Evolutionary conservation across 495 filamentous ascomycete species (phyloP), one percentile per base, ranked within the genome.

Genomic region (Penicillium herquei): DNA sequence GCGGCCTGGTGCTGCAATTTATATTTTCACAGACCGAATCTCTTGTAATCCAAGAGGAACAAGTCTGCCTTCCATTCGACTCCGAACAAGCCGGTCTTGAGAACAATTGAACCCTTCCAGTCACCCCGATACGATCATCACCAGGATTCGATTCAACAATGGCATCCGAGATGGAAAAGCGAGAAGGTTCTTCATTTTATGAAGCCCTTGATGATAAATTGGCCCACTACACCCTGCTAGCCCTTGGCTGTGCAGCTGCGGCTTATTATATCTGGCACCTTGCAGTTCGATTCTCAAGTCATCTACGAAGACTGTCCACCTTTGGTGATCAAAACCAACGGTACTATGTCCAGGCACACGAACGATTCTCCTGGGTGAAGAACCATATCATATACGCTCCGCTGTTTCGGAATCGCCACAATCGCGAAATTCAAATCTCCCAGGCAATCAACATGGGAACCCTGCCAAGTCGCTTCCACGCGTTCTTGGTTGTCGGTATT

Each of bases 301-400:
- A 90, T 55, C 70, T 94, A 12, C 83, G 94, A 64, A 86, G 85
- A n/a, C 72, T 97, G 50, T 73, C 85, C 30, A 88, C 83, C 55
- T 81, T 96, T 58, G 79, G 75, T 66, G 87, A 84, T 78, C 87
- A 87, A 55, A 86, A 70, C 16, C 90, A 88, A 65, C 70, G 77
- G 39, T 94, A 87, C 59, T 85, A 84, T 55, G 62, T 76, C 11
- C 62, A 62, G n/a, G 72, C 78, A 0, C 59, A 78, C 33, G 43
- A 48, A 3, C 70, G 63, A 3, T 77, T 84, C 67, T 82, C 88
- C 60, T 80, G 77, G 70, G 57, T 96, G 62, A 96, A 96, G 77
- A 84, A 83, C 57, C 77, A 93, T 63, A 64, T 96, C 49, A 78
- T 96, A 59, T 91, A 92, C 68, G 93, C 94, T 9, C 92, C 94